Conservation (phyloP, 2,329 filamentous ascomycete species). For the Zymoseptoria brevis region DNA sequence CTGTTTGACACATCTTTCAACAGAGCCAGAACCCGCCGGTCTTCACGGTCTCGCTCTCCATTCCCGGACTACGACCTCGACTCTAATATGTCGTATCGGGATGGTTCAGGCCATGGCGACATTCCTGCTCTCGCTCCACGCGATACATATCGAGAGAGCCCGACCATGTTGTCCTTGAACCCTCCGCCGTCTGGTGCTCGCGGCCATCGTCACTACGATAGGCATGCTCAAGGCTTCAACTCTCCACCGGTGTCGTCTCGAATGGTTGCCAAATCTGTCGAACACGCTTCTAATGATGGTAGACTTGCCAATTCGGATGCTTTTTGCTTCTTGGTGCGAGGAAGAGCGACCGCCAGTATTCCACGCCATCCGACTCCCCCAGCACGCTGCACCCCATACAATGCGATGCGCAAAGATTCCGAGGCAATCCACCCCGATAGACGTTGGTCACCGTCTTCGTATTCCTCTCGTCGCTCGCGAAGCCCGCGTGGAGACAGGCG, state of each 20-base stretch:
- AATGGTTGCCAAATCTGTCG: background rate
- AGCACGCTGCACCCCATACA: background rate
- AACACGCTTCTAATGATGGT: background rate
- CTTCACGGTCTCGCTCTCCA: background rate
- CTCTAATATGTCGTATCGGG: background rate
- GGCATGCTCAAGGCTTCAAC: background rate
- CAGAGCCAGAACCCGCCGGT: background rate
- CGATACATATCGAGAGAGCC: background rate
- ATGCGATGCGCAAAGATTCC: background rate
- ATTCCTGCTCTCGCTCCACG: background rate
- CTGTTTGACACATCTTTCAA: background rate
- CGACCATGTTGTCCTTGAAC: background rate
- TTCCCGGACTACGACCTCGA: background rate
- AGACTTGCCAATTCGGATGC: background rate
- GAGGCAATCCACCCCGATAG: background rate
- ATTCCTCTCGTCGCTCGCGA: background rate
- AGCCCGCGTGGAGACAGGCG: background rate
- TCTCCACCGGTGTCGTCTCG: background rate
- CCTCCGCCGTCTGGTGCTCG: background rate
- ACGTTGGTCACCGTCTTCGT: background rate
- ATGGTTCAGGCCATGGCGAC: background rate
- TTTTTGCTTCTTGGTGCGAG: background rate
- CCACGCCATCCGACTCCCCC: background rate
- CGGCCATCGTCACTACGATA: background rate
- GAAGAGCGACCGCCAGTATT: background rate